Base-by-base conservation (phyloP, 179 eudicot genomes). In the Heliamphora pulchella region DNA sequence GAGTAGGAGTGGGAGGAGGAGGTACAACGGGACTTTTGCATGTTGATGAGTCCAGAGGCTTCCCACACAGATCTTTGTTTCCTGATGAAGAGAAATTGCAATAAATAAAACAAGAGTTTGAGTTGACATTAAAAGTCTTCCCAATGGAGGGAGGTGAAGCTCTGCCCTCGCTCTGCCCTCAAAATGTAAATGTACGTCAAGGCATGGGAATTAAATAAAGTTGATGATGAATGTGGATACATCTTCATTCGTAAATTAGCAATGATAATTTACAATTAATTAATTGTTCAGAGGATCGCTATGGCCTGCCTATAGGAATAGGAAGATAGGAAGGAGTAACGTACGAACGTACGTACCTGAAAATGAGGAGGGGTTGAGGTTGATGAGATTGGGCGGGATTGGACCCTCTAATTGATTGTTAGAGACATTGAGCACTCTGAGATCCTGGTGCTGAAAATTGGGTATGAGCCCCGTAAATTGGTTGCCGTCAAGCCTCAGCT, bases 401-500 rank as follows among this genome's bases (percentile, higher is more conserved):
- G 90, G 90, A 47, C 97, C 97, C 70, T 90, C 86, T 14, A 93
- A 80, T 77, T 84, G 82, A 82, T 93, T 93, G 80, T 88, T 76
- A 2, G 97, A 89, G 18, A 87, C 78, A 73, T 88, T 88, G 44
- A 91, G 71, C 41, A 58, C 39, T 31, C 82, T 82, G 62, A 93
- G 80, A 80, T 81, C 81, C 31, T 82, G 72, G 67, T 86, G 88
- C 72, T 73, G 76, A 63, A 91, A 85, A 20, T 85, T 54, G 0
- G 96, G 97, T 48, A 93, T 83, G 39, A 31, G 66, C 3, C 98
- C 98, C 53, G 82, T 51, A 64, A 93, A 93, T 5, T 86, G 89
- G 83, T 93, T 93, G 57, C 82, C 84, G 75, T 93, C 93, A 1
- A 90, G 79, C 64, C 82, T 85, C 51, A 81, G 62, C 79, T 89